A percentile compares a stretch with the other conserved stretches of the same genome.
These are phyloP conservation scores for Plasmodium fragile DNA, from an alignment of 169 alveolate species.

Conservation along the genomic window DNA sequence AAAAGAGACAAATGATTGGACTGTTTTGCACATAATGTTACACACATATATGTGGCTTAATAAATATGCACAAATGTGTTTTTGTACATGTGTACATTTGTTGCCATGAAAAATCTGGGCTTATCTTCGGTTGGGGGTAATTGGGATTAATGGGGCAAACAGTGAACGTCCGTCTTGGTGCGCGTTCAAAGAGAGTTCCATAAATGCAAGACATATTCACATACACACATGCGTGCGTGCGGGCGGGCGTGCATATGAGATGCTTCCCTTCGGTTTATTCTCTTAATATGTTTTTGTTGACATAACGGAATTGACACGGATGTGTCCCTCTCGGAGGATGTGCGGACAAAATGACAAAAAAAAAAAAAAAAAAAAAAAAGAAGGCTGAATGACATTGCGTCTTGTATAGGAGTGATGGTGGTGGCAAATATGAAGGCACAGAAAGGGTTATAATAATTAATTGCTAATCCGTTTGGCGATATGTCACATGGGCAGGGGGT, in stretches of 20 bases:
- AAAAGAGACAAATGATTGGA: background rate
- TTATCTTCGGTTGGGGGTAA: background rate
- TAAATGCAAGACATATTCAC: background rate
- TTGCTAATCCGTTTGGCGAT: background rate
- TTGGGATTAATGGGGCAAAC: background rate
- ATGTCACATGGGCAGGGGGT: background rate
- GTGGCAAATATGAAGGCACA: background rate
- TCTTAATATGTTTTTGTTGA: background rate
- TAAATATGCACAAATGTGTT: background rate
- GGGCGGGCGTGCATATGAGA: background rate
- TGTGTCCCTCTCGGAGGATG: background rate
- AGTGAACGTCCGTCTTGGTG: background rate
- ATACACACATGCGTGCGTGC: background rate
- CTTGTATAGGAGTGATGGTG: background rate
- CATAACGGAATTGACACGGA: background rate
- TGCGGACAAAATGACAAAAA: background rate
- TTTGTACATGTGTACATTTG: background rate
- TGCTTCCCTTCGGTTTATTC: background rate
- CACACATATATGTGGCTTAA: background rate
- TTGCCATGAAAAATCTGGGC: background rate
- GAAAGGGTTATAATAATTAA: background rate
- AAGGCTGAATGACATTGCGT: background rate
- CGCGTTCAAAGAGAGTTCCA: background rate
- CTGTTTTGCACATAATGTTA: background rate
- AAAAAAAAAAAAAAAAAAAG: background rate